Conservation (phyloP, 2,329 filamentous ascomycete genomes). For the Cordyceps tenuipes region DNA sequence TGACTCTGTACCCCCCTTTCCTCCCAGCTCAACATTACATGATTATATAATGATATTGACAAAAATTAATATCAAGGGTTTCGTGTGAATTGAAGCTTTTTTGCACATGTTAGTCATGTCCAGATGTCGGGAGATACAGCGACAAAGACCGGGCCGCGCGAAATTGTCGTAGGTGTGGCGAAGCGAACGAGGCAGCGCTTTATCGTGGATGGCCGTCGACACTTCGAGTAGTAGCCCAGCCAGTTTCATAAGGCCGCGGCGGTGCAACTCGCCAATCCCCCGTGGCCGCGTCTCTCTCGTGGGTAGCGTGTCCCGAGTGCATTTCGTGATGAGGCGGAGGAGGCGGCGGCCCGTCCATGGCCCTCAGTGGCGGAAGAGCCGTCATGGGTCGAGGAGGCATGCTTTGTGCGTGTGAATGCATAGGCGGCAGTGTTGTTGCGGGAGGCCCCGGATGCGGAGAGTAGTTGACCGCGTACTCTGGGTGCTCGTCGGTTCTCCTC, state of each 20-base stretch:
- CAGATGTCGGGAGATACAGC: background rate
- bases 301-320: conserved; percentile 19
- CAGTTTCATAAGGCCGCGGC: conserved; percentile 25
- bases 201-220: conserved; percentile 1
- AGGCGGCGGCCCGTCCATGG: conserved; percentile 31
- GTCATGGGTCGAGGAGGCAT: conserved; percentile 30
- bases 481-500: conserved; percentile 39
- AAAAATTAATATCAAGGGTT: background rate
- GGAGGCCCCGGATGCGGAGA: conserved; percentile 26
- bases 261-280: conserved; percentile 29
- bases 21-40: background rate
- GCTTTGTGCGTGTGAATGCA: conserved; percentile 31
- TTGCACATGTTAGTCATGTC: background rate
- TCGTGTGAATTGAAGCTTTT: conserved; percentile 7
- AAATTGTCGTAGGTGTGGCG: background rate
- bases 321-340: conserved; percentile 13
- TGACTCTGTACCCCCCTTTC: conserved; percentile 1
- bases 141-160: background rate
- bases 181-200: background rate
- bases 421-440: conserved; percentile 32
- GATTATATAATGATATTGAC: background rate
- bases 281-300: conserved; percentile 28
- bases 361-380: conserved; percentile 35
- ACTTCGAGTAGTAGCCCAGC: conserved; percentile 26
- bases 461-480: conserved; percentile 34